Base-by-base conservation (phyloP, 2,329 filamentous ascomycete genomes). In the Aspergillus ochraceus region DNA sequence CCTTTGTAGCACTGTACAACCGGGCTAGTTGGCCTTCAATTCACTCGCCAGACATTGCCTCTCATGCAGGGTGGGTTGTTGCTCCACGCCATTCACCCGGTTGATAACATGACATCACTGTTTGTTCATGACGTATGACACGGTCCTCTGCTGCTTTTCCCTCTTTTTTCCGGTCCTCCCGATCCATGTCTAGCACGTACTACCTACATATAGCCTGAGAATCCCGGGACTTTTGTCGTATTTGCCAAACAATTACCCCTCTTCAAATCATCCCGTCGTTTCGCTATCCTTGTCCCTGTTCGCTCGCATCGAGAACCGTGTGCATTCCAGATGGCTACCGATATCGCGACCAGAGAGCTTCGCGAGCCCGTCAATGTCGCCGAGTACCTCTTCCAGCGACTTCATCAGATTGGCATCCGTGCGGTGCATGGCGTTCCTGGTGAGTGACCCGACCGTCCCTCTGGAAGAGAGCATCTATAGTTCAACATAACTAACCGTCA, bases 391-490 rank as follows among this genome's bases (percentile, higher is more conserved):
- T 83, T 83, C 68, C 73, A 73, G 26, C 76, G 82, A 52, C 73
- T 84, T 17, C 71, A 77, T 58, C 75, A 84, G 66, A 74, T 82
- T 30, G 82, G 82, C 19, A 73, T 84, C 42, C 74, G 77, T 49
- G 75, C 79, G 6, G 72, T 84, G 29, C 81, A 84, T 67, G 83
- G 83, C 32, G 75, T 84, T 19, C 83, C 83, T 26, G 83, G 82
- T 64, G 77, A 79, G 77, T 77, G 77, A 69, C 78, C 55, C 72
- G 71, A 12, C 24, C 17, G 12, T 22, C 14, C 2, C 29, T 17
- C 26, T 29, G 26, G 26, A 29, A 29, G 6, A 29, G 8, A 29
- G 26, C 26, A 29, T 52, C 20, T 3, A 24, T 4, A 12, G 14
- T 47, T 12, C 19, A 1, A 5, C n/a, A 47, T 22, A 14, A 24